A percentile compares a stretch with the other conserved stretches of the same genome.
These are phyloP conservation scores for Tulasnella sp. DNA, from an alignment of 768 basidiomycete genomes.

Conservation along the genomic window DNA sequence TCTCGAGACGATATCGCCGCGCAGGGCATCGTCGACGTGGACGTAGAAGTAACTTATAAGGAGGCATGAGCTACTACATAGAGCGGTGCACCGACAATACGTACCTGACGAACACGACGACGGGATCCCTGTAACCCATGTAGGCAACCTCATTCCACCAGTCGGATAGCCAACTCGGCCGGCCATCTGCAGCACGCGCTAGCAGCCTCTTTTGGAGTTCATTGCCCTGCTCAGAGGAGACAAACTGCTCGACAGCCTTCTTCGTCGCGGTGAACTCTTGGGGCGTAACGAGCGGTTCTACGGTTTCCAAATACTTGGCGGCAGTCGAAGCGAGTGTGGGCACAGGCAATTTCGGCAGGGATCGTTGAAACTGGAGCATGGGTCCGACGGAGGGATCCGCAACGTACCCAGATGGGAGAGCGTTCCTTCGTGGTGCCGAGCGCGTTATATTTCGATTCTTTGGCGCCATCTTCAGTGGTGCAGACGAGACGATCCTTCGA, in stretches of 20 bases:
- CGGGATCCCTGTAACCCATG: slow-evolving; percentile 29
- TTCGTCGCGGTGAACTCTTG: slow-evolving; percentile 49
- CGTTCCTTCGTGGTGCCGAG: slow-evolving; percentile 2
- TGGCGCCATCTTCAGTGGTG: background rate
- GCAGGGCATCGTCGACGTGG: slow-evolving; percentile 53
- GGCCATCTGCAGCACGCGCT: slow-evolving; percentile 48
- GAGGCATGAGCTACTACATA: slow-evolving; percentile 25
- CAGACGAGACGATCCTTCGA: slow-evolving; percentile 2
- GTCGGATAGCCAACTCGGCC: slow-evolving; percentile 67
- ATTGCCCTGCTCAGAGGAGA: slow-evolving; percentile 51
- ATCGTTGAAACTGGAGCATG: slow-evolving; percentile 16
- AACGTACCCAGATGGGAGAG: slow-evolving; percentile 5
- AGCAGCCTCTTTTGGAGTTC: slow-evolving; percentile 70
- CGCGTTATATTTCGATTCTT: background rate
- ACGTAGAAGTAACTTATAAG: slow-evolving; percentile 93
- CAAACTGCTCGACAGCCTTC: slow-evolving; percentile 50
- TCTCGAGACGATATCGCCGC: slow-evolving; percentile 47
- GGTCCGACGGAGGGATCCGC: slow-evolving; percentile 17
- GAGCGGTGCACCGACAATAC: background rate
- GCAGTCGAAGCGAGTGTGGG: slow-evolving; percentile 73
- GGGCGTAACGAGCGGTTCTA: slow-evolving; percentile 61
- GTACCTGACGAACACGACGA: slow-evolving; percentile 3
- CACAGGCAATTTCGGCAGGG: slow-evolving; percentile 47
- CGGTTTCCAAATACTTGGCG: slow-evolving; percentile 76
- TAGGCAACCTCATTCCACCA: slow-evolving; percentile 95